Conservation (phyloP, 1,139 yeast species). For the Pichia cactophila region DNA sequence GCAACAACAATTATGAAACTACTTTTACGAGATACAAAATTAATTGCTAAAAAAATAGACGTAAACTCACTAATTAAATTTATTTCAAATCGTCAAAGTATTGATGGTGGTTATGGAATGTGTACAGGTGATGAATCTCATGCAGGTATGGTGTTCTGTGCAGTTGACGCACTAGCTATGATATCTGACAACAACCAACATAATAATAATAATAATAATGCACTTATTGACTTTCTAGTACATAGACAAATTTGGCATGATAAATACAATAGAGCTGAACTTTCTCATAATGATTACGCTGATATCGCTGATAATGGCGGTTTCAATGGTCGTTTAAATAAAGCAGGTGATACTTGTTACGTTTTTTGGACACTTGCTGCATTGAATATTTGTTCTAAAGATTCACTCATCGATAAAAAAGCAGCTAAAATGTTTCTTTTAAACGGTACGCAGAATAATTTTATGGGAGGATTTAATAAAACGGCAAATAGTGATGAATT, state of each 20-base stretch:
- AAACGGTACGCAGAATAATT: conserved; percentile 49
- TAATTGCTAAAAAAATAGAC: conserved; percentile 35
- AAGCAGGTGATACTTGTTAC: conserved; percentile 85
- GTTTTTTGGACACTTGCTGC: conserved; percentile 81
- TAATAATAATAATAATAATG: conserved; percentile 12
- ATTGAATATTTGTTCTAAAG: conserved; percentile 36
- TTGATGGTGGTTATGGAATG: conserved; percentile 65
- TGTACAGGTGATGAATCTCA: conserved; percentile 59
- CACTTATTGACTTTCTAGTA: conserved; percentile 50
- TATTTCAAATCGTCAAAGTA: conserved; percentile 38
- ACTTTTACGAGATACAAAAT: conserved; percentile 32
- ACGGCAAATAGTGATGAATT: conserved; percentile 34
- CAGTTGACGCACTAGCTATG: conserved; percentile 54
- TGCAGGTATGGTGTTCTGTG: conserved; percentile 85
- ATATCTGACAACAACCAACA: conserved; percentile 25
- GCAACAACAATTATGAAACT: conserved; percentile 59
- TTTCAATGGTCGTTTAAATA: conserved; percentile 82
- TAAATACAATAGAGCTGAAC: conserved; percentile 21
- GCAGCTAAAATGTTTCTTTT: conserved; percentile 43
- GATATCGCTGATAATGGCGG: conserved; percentile 58
- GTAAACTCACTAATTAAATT: conserved; percentile 32
- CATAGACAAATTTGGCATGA: conserved; percentile 51
- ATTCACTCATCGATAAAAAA: conserved; percentile 32
- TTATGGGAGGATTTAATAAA: conserved; percentile 82
- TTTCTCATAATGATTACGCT: conserved; percentile 31